phyloP scores from a whole-genome alignment of 192 early-diverging fungal species.

The Spizellomyces punctatus region DNA sequence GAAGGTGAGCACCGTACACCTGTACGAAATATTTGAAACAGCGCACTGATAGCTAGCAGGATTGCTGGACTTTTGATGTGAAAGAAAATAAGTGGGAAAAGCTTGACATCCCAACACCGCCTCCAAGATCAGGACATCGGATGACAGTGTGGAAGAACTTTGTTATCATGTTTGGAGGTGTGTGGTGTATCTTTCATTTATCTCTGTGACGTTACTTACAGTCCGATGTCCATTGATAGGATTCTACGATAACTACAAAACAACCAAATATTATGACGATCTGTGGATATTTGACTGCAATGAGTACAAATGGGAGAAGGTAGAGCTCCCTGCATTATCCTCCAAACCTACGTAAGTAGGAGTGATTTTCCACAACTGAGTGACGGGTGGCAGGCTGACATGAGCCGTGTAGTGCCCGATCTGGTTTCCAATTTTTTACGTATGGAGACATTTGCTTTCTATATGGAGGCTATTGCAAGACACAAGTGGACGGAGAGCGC shows the following conservation, averaged over 20 bases:
- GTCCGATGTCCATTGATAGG: constrained; percentile 15
- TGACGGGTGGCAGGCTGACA: no score
- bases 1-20: constrained; percentile 9
- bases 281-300: constrained; percentile 68
- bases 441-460: constrained; percentile 56
- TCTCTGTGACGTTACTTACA: no score
- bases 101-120: constrained; percentile 52
- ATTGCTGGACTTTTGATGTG: constrained; percentile 74
- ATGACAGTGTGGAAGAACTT: constrained; percentile 38
- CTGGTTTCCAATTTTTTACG: constrained; percentile 65
- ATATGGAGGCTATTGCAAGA: constrained; percentile 71
- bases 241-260: constrained; percentile 52
- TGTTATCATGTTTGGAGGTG: constrained; percentile 13
- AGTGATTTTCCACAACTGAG: neutral
- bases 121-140: constrained; percentile 31
- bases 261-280: constrained; percentile 59
- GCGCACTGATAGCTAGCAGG: constrained; percentile 40
- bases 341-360: constrained; percentile 17
- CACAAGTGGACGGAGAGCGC: constrained; percentile 50
- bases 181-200: no score
- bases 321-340: constrained; percentile 30
- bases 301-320: constrained; percentile 59
- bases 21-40: neutral
- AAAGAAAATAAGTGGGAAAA: constrained; percentile 71
- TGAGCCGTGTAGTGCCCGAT: constrained; percentile 39